Evolutionary conservation across 768 basidiomycete genomes (phyloP), one percentile per base, ranked within the genome.

Genomic region (Pleurotus citrinopileatus): DNA sequence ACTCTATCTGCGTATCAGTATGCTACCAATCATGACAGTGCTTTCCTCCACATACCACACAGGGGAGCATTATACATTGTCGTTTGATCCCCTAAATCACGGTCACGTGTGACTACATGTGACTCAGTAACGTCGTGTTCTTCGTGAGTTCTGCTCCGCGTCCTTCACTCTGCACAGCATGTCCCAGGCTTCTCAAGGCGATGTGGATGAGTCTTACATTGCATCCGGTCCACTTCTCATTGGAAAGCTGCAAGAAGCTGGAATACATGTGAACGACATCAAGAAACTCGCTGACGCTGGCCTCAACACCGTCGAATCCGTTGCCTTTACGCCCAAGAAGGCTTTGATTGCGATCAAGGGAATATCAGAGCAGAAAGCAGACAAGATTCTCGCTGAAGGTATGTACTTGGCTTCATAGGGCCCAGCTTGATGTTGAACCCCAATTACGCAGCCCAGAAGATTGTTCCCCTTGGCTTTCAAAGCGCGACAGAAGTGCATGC

Each of bases 401-500:
- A 55, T 58, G 81, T 66, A 22, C 42, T 19, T 29, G 25, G 3
- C n/a, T 23, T 17, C 20, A 9, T 27, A 9, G 19, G 17, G 19
- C 4, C 40, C 50, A 36, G 15, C 29, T 38, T 54, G 54, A 44
- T 55, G 44, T 40, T 46, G 28, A 48, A 22, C 45, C 36, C 44
- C 5, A 38, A 23, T 10, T 53, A 17, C 54, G 8, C 61, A 98
- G 96, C 94, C 2, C 87, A 88, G 65, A 98, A 98, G 74, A 91
- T 98, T 61, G 87, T 99, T 25, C 97, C 96, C 5, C 83, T 98
- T 57, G 97, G 97, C 3, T 99, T 99, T 67, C 94, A 94, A 59
- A 98, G 96, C 54, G 97, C 97, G 15, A 98, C 97, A 12, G 97
- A 98, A 66, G 90, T 98, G 5, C 97, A 99, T 67, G 89, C 94